Evolutionary conservation across 176 grass and related monocot genomes (phyloP).

Genomic region (Elymus sibiricus): DNA sequence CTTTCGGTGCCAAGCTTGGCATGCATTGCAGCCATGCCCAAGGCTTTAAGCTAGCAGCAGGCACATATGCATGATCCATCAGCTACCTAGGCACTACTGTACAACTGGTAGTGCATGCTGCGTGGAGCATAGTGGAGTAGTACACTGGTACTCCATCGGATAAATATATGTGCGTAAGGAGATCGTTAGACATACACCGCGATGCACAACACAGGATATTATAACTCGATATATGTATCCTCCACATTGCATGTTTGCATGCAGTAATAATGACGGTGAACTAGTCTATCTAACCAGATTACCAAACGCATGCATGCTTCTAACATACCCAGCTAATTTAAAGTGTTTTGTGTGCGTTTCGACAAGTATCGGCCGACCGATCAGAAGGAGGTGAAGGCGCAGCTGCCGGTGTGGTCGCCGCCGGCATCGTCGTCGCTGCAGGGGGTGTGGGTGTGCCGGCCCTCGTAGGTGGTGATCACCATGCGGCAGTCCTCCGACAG

Average conservation of each 20-base stretch:
- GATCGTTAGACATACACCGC: not conserved
- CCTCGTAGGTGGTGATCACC: constrained; percentile 98
- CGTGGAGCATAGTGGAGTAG: not conserved
- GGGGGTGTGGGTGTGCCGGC: constrained; percentile 82
- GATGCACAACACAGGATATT: not conserved
- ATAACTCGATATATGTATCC: not conserved
- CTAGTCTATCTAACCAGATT: not conserved
- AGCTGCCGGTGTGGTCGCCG: constrained; percentile 53
- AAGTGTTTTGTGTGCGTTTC: not conserved
- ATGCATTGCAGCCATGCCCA: constrained; percentile 26
- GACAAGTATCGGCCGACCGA: not conserved
- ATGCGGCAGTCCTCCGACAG: constrained; percentile 91
- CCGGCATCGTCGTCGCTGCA: constrained; percentile 58
- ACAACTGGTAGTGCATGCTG: not conserved
- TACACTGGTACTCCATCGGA: too few relatives aligned
- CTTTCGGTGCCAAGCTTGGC: constrained; percentile 32
- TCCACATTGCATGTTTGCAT: not conserved
- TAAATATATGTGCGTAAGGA: not conserved
- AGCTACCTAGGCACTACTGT: not conserved
- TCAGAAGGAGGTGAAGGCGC: constrained; percentile 78
- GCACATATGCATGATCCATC: not conserved
- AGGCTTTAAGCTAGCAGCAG: not conserved
- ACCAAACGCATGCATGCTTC: not conserved
- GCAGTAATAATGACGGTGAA: not conserved
- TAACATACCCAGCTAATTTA: not conserved